These are phyloP conservation scores for Cinnamomum micranthum DNA, from an alignment of 164 flowering plant genomes.

Conservation along the genomic window DNA sequence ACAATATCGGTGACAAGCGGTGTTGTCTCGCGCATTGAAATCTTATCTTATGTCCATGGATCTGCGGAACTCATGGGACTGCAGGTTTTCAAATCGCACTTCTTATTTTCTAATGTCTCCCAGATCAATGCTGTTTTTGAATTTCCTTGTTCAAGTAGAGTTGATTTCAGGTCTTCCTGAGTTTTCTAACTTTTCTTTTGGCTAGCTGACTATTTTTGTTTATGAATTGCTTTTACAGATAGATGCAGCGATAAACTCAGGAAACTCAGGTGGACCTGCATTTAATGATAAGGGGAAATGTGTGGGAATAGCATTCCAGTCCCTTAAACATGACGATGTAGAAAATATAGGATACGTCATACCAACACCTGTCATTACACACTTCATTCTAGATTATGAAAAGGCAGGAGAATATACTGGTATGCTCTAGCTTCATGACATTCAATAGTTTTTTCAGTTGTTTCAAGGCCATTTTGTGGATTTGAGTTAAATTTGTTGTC, in stretches of 20 bases:
- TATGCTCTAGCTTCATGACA: slow-evolving; percentile 16
- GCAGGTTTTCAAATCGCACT: slow-evolving; percentile 52
- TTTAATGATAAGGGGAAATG: slow-evolving; percentile 89
- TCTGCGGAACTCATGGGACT: slow-evolving; percentile 94
- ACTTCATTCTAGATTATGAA: slow-evolving; percentile 91
- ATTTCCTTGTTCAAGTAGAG: background rate
- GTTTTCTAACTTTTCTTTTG: background rate
- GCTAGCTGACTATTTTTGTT: slow-evolving; percentile 6
- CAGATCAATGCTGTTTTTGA: background rate
- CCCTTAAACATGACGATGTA: slow-evolving; percentile 92
- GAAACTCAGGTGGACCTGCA: slow-evolving; percentile 99
- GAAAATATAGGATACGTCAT: slow-evolving; percentile 99
- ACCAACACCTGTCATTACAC: slow-evolving; percentile 94
- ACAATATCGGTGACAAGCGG: slow-evolving; percentile 99
- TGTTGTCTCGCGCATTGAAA: slow-evolving; percentile 97
- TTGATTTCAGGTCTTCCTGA: background rate
- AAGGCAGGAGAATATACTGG: slow-evolving; percentile 92
- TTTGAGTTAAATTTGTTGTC: no score
- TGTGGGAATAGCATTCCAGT: slow-evolving; percentile 99
- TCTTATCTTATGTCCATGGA: slow-evolving; percentile 93
- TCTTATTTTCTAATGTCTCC: background rate
- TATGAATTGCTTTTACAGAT: slow-evolving; percentile 49
- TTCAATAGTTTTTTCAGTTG: no score
- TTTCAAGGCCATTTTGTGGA: no score
- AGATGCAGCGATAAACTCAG: slow-evolving; percentile 99